Evolutionary conservation across 495 filamentous ascomycete species (phyloP).

Genomic region (Pseudevernia furfuracea): DNA sequence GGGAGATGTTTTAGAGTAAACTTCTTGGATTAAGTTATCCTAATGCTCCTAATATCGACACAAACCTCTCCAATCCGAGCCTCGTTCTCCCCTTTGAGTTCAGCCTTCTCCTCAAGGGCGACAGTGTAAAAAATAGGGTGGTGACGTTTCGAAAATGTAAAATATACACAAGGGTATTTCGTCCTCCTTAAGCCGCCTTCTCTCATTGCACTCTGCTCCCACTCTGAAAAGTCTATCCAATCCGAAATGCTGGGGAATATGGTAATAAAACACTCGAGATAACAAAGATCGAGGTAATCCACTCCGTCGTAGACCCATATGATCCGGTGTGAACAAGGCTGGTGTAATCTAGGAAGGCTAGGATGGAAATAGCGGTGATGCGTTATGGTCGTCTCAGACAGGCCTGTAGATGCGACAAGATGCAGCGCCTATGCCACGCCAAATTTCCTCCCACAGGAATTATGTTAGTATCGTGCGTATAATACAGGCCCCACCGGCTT

Average conservation of each 20-base stretch:
- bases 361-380: background rate
- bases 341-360: background rate
- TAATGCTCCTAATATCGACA: background rate
- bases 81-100: background rate
- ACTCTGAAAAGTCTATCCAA: conserved; percentile 1
- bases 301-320: background rate
- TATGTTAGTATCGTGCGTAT: conserved; percentile 13
- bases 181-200: background rate
- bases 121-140: background rate
- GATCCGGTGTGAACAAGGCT: conserved; percentile 1
- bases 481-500: conserved; percentile 8
- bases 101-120: background rate
- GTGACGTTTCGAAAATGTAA: conserved; percentile 7
- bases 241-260: conserved; percentile 11
- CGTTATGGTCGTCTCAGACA: background rate
- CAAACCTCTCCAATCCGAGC: background rate
- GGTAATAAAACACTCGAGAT: conserved; percentile 4
- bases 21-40: background rate
- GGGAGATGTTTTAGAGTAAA: background rate
- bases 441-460: background rate
- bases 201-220: conserved; percentile 4
- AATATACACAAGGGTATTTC: conserved; percentile 18
- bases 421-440: background rate
- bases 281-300: background rate
- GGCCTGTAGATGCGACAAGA: conserved; percentile 1